Conservation (phyloP, 257 asterid genomes). For the Orobanche coerulescens region DNA sequence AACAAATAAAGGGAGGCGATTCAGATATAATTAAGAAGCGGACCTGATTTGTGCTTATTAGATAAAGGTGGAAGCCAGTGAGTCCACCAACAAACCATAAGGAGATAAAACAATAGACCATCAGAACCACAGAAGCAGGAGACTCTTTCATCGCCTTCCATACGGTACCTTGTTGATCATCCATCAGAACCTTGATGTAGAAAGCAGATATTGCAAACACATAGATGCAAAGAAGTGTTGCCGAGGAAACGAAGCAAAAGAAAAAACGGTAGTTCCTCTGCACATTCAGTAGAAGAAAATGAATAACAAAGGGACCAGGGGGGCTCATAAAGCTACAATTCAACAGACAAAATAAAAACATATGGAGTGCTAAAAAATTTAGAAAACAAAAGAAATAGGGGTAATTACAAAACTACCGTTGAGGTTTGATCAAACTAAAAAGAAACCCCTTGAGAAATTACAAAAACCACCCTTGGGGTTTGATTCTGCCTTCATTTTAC, state of each 20-base stretch:
- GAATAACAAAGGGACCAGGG: conserved; percentile 14
- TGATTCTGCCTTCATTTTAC: no score
- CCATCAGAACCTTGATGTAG: conserved; percentile 87
- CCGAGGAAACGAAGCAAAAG: conserved; percentile 86
- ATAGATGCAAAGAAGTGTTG: conserved; percentile 84
- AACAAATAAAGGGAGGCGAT: no score
- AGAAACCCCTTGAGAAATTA: background rate
- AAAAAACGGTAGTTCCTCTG: conserved; percentile 97
- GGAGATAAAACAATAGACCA: conserved; percentile 85
- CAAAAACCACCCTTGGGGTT: background rate
- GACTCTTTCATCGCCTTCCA: conserved; percentile 96
- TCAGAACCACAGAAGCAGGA: conserved; percentile 80
- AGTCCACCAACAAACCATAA: conserved; percentile 99
- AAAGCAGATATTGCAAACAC: conserved; percentile 78
- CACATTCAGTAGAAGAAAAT: conserved; percentile 27
- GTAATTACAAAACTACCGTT: background rate
- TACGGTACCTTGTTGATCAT: conserved; percentile 68
- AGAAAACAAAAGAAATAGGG: no score
- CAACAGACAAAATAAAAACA: background rate
- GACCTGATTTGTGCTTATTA: conserved; percentile 92
- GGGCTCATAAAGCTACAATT: conserved; percentile 18
- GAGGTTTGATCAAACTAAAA: background rate
- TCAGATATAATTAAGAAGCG: conserved; percentile 23
- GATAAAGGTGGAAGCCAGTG: conserved; percentile 91
- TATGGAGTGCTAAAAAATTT: background rate